Evolutionary conservation across 2,329 filamentous ascomycete genomes (phyloP), one percentile per base, ranked within the genome.

Genomic region (Helotiales sp.): DNA sequence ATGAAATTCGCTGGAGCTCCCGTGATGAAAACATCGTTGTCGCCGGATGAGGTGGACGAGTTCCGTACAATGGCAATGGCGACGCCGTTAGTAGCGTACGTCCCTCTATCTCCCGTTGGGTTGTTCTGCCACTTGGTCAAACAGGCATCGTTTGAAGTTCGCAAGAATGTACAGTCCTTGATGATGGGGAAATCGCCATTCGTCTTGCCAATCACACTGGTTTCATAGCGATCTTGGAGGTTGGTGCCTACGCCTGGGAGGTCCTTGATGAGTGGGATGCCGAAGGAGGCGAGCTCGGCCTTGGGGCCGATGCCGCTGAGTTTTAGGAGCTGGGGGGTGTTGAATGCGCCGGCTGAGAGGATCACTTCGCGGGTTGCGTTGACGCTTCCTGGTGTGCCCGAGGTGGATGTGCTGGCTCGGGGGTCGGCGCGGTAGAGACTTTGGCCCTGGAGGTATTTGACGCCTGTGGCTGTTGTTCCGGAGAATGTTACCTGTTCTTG

Each of bases 221-320:
- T 80, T 74, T 84, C 85, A 74, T 85, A 85, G 66, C 84, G 61
- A 84, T 82, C 70, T 84, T 85, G 81, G 1, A 89, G 79, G 76
- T 89, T 89, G 40, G 80, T 82, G 47, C 88, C 89, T 17, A 91
- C 87, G 10, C 91, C 87, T 0, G 87, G 87, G 1, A 88, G 80
- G 72, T 90, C 82, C 2, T 63, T 86, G 37, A 88, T 71, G 3
- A 88, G 79, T 2, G 80, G 77, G 66, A 89, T 88, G 37, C 79
- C 75, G 72, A 84, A 73, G 32, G 69, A 69, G 24, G 72, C 28
- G 3, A 82, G 77, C 72, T 82, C 80, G 1, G 68, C 75, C 17
- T 70, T 72, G 13, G 79, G 75, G 66, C 82, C 82, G 47, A 84
- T 74, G 28, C 82, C 82, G 43, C 78, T 80, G 7, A 83, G 78